Conservation (phyloP, 139 green algal genomes). For the Volvox africanus region DNA sequence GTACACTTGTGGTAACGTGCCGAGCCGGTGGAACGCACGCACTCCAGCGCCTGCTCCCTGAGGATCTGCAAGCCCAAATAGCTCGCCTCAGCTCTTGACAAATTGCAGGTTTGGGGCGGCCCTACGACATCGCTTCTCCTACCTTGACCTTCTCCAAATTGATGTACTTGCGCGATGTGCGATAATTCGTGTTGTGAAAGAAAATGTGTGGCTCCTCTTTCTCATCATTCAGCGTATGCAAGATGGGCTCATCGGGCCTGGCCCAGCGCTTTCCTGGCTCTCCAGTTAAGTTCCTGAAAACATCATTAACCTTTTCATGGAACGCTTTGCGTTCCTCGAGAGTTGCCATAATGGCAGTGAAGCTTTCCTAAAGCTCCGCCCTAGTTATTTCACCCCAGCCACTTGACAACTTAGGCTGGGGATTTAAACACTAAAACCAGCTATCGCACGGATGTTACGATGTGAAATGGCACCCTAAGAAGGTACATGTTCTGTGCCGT, state of each 20-base stretch:
- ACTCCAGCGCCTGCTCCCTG: constrained; percentile 59
- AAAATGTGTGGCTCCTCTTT: constrained; percentile 64
- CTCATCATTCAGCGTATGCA: constrained; percentile 61
- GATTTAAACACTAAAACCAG: not conserved
- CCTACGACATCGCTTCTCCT: not conserved
- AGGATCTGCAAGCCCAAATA: constrained; percentile 51
- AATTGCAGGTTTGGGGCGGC: not conserved
- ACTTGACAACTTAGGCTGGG: not conserved
- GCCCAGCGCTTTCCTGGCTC: constrained; percentile 56
- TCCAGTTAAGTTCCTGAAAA: constrained; percentile 42
- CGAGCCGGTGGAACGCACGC: constrained; percentile 48
- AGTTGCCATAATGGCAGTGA: constrained; percentile 3
- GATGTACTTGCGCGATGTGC: constrained; percentile 65
- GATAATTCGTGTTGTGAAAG: constrained; percentile 68
- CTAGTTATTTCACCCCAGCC: not conserved
- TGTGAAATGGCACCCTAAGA: too few relatives aligned
- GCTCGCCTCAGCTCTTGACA: not conserved
- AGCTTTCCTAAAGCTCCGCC: not conserved
- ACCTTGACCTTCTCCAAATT: constrained; percentile 69
- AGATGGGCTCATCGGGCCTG: constrained; percentile 53
- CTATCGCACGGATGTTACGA: too few relatives aligned
- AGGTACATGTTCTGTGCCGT: too few relatives aligned
- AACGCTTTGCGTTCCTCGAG: constrained; percentile 39
- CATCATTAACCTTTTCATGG: constrained; percentile 45
- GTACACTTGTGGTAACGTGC: constrained; percentile 65